Evolutionary conservation across 805 yeast genomes (phyloP), one percentile per base, ranked within the genome.

Genomic region (Wickerhamiella bombiphila): DNA sequence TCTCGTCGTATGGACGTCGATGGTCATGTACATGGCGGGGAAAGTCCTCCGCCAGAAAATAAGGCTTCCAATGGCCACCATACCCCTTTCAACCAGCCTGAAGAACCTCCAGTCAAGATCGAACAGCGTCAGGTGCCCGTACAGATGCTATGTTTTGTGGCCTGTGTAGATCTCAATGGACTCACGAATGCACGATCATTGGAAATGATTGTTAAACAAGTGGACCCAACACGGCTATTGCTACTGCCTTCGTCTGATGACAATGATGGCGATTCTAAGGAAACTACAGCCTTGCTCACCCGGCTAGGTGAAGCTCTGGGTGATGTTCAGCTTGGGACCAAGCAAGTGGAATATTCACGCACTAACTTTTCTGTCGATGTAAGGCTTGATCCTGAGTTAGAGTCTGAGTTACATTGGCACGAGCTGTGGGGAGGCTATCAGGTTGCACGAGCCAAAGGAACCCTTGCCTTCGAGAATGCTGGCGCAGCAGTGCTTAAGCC

Each of bases 161-260:
- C 80, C 2, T 83, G 64, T 52, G 70, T 88, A 39, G 96, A 88
- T 53, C 63, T 86, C 33, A 71, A 85, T 13, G 94, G 95, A 16
- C 58, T 79, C 15, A 88, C 82, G 0, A 96, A 91, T 53, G 62
- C 76, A 44, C 67, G 95, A 44, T 88, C 98, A 0, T 59, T 82
- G 40, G 67, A 75, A 33, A 72, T 81, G 56, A 80, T 86, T 38
- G 65, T 83, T 31, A 81, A 91, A 17, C 68, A 78, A 2, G 59
- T 91, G 38, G 80, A 80, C 49, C 94, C 97, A 3, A 69, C 74
- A 36, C 76, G 76, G 46, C 63, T 86, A 34, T 60, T 88, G 8
- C 55, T 79, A 19, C 55, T 71, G 3, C 68, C 74, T 17, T 9
- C 26, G 9, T n/a, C n/a, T n/a, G n/a, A n/a, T n/a, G n/a, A n/a